Base-by-base conservation (phyloP, 1,284 basidiomycete species). In the Ustilago nuda region DNA sequence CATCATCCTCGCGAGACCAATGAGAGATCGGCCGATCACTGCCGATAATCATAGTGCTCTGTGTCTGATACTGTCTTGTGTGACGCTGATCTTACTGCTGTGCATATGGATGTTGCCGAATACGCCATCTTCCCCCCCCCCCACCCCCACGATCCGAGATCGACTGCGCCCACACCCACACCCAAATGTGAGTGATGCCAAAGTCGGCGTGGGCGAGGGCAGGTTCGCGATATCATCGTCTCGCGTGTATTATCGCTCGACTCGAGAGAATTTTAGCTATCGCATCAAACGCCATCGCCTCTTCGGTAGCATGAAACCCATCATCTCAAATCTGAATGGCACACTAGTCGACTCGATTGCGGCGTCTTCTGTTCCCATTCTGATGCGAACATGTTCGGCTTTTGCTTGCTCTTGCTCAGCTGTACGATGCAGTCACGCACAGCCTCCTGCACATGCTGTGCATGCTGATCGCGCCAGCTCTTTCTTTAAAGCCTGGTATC, bases 341-440 rank as follows among this genome's bases (percentile, higher is more conserved):
- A 19, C 48, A 32, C 1, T 48, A 32, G 48, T 50, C 30, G 48
- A 27, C 48, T 50, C 48, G 30, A 30, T 50, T 50, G 48, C 48
- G 30, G 48, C 48, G 48, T 30, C n/a, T n/a, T 50, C 27, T 13
- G 7, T 37, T 37, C 36, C 13, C 13, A 9, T 37, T 37, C n/a
- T 45, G n/a, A 45, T 45, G 43, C 43, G 19, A 6, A 45, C 5
- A 45, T 45, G 43, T 11, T 45, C 43, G n/a, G 43, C 43, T 15
- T 45, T 19, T 45, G 43, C 43, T 45, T 15, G 43, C 43, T 45
- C 43, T 45, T 15, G 43, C 43, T 45, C 43, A 45, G 17, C 43
- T 11, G 43, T 45, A 11, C 43, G 43, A 27, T 5, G 6, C n/a
- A 45, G 19, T 45, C n/a, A 45, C 43, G 19, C 11, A 19, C 19